Conservation (phyloP, 2,329 filamentous ascomycete species). For the Claviceps sp. region DNA sequence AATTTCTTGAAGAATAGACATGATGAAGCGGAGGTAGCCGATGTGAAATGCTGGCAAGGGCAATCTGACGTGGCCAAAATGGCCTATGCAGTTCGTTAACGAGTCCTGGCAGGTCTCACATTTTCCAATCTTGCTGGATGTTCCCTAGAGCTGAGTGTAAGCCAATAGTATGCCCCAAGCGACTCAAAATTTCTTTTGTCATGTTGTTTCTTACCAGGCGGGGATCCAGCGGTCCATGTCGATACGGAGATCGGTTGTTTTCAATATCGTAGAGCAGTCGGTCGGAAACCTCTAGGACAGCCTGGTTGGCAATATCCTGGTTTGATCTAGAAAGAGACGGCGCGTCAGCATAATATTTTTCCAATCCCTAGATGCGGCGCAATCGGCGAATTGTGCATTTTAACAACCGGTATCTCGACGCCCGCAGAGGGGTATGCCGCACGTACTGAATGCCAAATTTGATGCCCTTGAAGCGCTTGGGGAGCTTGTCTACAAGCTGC, state of each 20-base stretch:
- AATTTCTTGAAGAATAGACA: constrained; percentile 83
- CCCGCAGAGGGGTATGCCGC: not conserved
- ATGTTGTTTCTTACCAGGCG: constrained; percentile 43
- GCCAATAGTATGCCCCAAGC: not conserved
- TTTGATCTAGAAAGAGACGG: constrained; percentile 47
- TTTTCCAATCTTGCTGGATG: constrained; percentile 65
- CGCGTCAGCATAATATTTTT: not conserved
- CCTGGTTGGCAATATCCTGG: constrained; percentile 90
- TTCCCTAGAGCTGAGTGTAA: constrained; percentile 38
- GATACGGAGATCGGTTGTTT: constrained; percentile 59
- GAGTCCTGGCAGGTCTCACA: constrained; percentile 77
- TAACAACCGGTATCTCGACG: not conserved
- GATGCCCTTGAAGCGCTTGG: constrained; percentile 81
- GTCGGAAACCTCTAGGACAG: constrained; percentile 88
- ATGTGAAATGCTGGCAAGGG: constrained; percentile 91
- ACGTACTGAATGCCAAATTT: constrained; percentile 65
- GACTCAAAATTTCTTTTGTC: not conserved
- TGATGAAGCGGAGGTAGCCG: constrained; percentile 87
- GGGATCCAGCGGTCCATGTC: constrained; percentile 76
- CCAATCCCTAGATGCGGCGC: not conserved
- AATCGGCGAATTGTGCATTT: too few relatives aligned
- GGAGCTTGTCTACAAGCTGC: constrained; percentile 62
- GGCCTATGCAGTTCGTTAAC: constrained; percentile 77
- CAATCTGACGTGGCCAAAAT: constrained; percentile 87
- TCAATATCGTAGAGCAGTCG: constrained; percentile 85